Conservation (phyloP, 2,329 filamentous ascomycete genomes). For the Arthrobotrys pseudoclavata region DNA sequence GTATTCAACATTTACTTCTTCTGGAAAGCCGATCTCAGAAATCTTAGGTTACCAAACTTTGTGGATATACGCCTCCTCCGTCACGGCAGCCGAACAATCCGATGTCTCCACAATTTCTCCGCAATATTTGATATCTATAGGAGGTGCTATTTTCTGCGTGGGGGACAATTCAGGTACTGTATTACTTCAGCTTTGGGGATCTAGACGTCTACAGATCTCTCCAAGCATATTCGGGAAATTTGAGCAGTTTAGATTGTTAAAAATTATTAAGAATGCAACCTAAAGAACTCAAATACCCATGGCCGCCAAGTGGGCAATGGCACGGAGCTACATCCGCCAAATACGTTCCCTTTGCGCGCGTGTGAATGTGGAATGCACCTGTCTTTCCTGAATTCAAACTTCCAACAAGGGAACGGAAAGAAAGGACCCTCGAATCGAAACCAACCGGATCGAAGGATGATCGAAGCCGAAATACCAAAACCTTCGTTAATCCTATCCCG, state of each 20-base stretch:
- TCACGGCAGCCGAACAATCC: conserved; percentile 3
- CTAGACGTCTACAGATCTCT: conserved; percentile 21
- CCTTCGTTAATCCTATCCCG: conserved; percentile 40
- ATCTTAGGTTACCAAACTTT: conserved; percentile 30
- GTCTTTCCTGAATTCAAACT: conserved; percentile 27
- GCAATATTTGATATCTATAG: background rate
- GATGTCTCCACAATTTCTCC: conserved; percentile 15
- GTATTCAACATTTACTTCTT: conserved; percentile 13
- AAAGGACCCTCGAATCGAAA: conserved; percentile 24
- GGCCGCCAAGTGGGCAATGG: conserved; percentile 36
- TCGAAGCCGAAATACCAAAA: conserved; percentile 22
- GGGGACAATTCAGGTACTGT: conserved; percentile 2
- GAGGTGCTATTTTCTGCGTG: conserved; percentile 8
- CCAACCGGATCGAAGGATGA: conserved; percentile 40
- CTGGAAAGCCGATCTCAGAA: conserved; percentile 17
- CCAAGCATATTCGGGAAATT: conserved; percentile 39
- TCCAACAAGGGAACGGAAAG: conserved; percentile 35
- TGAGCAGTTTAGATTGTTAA: background rate
- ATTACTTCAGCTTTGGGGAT: conserved; percentile 22
- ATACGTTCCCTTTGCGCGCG: conserved; percentile 43
- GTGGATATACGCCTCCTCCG: conserved; percentile 32
- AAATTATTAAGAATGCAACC: conserved; percentile 1
- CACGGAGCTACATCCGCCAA: conserved; percentile 39
- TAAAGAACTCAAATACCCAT: conserved; percentile 27
- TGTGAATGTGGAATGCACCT: conserved; percentile 33